Percentiles rank a stretch among this genome's conserved stretches.
Conservation (phyloP, 1,139 yeast genomes). For the Ogataea hybrid region DNA sequence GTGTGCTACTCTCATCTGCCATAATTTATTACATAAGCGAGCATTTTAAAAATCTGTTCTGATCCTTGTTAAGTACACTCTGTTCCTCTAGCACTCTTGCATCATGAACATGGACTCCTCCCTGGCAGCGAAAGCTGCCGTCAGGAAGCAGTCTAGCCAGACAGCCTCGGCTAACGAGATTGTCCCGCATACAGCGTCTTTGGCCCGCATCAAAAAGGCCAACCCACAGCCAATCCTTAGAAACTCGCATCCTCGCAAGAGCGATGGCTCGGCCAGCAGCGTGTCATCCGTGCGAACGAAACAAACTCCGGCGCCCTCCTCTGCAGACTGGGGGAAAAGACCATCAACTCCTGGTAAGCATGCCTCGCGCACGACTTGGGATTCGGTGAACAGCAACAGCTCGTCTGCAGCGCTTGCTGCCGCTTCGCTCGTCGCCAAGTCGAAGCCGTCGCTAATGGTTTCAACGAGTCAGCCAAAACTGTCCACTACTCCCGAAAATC, state of each 20-base stretch:
- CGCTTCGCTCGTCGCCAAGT: constrained; percentile 32
- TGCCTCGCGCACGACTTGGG: constrained; percentile 24
- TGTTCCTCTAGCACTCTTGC: background rate
- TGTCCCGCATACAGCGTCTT: constrained; percentile 28
- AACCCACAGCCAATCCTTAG: constrained; percentile 9
- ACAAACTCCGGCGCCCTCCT: background rate
- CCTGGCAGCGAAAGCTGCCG: constrained; percentile 17
- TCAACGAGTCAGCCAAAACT: constrained; percentile 9
- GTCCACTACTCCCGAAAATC: background rate
- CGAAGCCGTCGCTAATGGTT: constrained; percentile 27
- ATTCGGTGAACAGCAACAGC: constrained; percentile 26
- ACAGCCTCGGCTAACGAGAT: constrained; percentile 8
- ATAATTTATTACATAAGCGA: constrained; percentile 1
- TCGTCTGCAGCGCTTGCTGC: constrained; percentile 34
- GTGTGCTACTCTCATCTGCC: background rate
- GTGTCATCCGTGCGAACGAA: background rate
- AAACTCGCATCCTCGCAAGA: background rate
- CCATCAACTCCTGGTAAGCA: constrained; percentile 6
- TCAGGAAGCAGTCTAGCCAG: constrained; percentile 10
- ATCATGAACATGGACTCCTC: constrained; percentile 14
- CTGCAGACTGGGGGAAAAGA: constrained; percentile 4
- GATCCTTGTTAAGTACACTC: background rate
- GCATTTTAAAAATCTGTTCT: background rate
- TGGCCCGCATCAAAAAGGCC: constrained; percentile 20
- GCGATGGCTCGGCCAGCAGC: constrained; percentile 1